phyloP scores from a whole-genome alignment of 2,329 filamentous ascomycete genomes.

The Thelonectria olida region DNA sequence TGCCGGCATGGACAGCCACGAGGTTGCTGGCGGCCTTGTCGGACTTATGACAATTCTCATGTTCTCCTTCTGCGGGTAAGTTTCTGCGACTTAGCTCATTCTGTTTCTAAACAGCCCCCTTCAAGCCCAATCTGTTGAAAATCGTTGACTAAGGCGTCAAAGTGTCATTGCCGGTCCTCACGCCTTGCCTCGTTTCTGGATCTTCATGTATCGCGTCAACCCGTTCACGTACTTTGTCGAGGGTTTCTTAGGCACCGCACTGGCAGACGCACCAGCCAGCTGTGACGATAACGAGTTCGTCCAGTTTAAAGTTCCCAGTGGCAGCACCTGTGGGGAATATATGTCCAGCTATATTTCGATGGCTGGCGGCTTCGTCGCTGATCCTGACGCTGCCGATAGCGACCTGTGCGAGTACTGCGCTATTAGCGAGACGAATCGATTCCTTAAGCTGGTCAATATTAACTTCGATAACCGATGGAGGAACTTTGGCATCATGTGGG shows the following conservation, averaged over 20 bases:
- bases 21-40: conserved; percentile 71
- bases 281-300: conserved; percentile 74
- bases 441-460: conserved; percentile 52
- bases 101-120: too few relatives aligned
- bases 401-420: conserved; percentile 61
- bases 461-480: conserved; percentile 62
- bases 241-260: conserved; percentile 69
- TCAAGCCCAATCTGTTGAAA: too few relatives aligned
- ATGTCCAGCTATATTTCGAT: conserved; percentile 57
- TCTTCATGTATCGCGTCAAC: conserved; percentile 78
- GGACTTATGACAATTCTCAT: conserved; percentile 70
- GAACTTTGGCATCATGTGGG: conserved; percentile 65
- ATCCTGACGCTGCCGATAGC: conserved; percentile 47
- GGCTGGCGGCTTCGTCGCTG: conserved; percentile 57
- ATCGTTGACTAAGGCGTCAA: too few relatives aligned
- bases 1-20: conserved; percentile 68
- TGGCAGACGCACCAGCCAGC: conserved; percentile 67
- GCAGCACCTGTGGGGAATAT: conserved; percentile 65
- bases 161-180: conserved; percentile 70
- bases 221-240: conserved; percentile 80
- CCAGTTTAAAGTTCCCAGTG: conserved; percentile 65
- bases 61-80: conserved; percentile 70
- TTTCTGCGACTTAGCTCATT: too few relatives aligned
- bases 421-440: conserved; percentile 50
- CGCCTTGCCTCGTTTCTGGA: conserved; percentile 77